A percentile compares a stretch with the other conserved stretches of the same genome.
phyloP scores from a whole-genome alignment of 495 filamentous ascomycete genomes.

The Paragyromitra xinjiangensis region DNA sequence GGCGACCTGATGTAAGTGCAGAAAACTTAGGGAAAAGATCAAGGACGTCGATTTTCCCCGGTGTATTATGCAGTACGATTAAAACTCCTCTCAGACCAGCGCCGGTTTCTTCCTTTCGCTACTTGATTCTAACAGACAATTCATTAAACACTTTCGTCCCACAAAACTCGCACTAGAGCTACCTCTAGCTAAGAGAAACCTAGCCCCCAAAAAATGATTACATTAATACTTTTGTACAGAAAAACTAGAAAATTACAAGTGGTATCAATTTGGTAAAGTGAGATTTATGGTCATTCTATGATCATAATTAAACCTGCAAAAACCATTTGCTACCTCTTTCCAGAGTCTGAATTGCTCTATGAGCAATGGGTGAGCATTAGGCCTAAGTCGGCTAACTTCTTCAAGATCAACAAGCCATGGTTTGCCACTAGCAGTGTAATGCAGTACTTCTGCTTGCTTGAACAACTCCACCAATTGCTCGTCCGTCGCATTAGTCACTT shows the following conservation, averaged over 20 bases:
- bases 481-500: constrained; percentile 5
- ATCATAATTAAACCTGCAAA: constrained; percentile 25
- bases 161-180: not conserved
- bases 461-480: constrained; percentile 42
- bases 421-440: constrained; percentile 56
- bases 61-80: not conserved
- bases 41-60: not conserved
- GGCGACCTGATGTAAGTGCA: no score
- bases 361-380: constrained; percentile 48
- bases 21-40: no score
- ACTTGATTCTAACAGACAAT: not conserved
- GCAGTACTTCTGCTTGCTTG: constrained; percentile 50
- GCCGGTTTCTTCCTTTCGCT: not conserved
- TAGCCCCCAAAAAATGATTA: not conserved
- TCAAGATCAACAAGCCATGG: constrained; percentile 44
- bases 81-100: not conserved
- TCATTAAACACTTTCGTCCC: no score
- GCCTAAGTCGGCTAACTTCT: constrained; percentile 11
- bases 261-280: not conserved
- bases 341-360: constrained; percentile 39
- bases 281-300: not conserved
- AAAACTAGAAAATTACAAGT: not conserved
- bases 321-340: constrained; percentile 17
- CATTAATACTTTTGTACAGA: not conserved
- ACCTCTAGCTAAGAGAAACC: not conserved